phyloP scores from a whole-genome alignment of 495 filamentous ascomycete species.

The Penicillium macrosclerotiorum region DNA sequence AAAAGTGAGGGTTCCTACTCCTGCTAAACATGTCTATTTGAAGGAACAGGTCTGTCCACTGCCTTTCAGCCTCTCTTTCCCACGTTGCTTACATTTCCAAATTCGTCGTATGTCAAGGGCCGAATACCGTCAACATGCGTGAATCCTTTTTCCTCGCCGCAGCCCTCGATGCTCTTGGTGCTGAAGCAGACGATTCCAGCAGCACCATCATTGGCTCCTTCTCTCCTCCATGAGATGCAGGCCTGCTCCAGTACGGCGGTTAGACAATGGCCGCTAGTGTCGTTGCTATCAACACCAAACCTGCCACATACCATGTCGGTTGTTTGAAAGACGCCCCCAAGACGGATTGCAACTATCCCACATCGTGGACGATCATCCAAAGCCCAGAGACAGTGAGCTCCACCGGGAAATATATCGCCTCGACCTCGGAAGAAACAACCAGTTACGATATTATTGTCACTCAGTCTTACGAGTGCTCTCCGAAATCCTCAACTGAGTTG shows the following conservation, averaged over 20 bases:
- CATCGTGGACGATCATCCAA: constrained; percentile 17
- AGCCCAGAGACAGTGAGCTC: constrained; percentile 19
- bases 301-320: constrained; percentile 22
- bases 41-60: constrained; percentile 1
- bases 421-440: not conserved
- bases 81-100: not conserved
- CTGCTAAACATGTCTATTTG: not conserved
- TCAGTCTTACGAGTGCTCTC: constrained; percentile 12
- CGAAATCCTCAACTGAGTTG: constrained; percentile 15
- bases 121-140: constrained; percentile 8
- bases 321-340: constrained; percentile 19
- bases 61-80: not conserved
- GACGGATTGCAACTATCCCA: constrained; percentile 13
- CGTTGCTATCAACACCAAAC: constrained; percentile 9
- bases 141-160: constrained; percentile 11
- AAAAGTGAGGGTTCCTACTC: not conserved
- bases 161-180: constrained; percentile 6
- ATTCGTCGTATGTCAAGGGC: not conserved
- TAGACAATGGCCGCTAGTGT: constrained; percentile 20
- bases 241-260: not conserved
- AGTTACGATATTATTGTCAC: constrained; percentile 19
- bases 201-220: constrained; percentile 10
- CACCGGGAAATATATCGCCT: constrained; percentile 12
- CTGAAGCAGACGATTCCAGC: constrained; percentile 3
- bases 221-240: constrained; percentile 4